Evolutionary conservation across 768 basidiomycete species (phyloP), one percentile per base, ranked within the genome.

Genomic region (Boletus pseudopeckii): DNA sequence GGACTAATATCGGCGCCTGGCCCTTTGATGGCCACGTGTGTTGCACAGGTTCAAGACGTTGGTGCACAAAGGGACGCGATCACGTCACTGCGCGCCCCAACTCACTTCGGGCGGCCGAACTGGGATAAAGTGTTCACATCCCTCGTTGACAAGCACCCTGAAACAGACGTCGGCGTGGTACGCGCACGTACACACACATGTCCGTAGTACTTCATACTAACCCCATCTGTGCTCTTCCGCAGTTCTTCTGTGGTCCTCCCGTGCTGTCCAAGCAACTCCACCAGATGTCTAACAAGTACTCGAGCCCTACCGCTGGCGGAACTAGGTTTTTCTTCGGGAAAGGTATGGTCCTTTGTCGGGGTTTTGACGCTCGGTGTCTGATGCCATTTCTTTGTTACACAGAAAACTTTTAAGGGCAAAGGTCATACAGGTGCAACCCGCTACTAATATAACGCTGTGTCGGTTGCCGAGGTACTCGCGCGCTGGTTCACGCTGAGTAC

Each of bases 11-110:
- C n/a, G n/a, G 28, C 10, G 18, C n/a, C 18, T 52, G 4, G 30
- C 11, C 33, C 37, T 37, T 36, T 7, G 32, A 36, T 43, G 4
- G n/a, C 13, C 4, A 14, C 15, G 20, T 24, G n/a, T 38, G 7
- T 40, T 7, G 49, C 41, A 1, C 49, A 85, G 82, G 79, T 89
- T 7, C 88, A 92, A 64, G 93, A 96, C 61, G 93, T 97, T 36
- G 95, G 95, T 48, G 89, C 90, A 2, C 90, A 96, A 56, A 87
- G 85, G 72, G 95, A 98, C 62, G 87, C 93, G 3, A 89, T 98
- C 67, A 96, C 94, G 4, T 80, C 85, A 1, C 76, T 97, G 11
- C 81, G 92, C 20, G 87, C 95, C 0, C 95, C 95, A 0, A 98
- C 95, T 10, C 93, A 96, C 72, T 95, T 88, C 65, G 91, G 94